phyloP scores from a whole-genome alignment of 441 rosid genomes.

The Biscutella laevigata region DNA sequence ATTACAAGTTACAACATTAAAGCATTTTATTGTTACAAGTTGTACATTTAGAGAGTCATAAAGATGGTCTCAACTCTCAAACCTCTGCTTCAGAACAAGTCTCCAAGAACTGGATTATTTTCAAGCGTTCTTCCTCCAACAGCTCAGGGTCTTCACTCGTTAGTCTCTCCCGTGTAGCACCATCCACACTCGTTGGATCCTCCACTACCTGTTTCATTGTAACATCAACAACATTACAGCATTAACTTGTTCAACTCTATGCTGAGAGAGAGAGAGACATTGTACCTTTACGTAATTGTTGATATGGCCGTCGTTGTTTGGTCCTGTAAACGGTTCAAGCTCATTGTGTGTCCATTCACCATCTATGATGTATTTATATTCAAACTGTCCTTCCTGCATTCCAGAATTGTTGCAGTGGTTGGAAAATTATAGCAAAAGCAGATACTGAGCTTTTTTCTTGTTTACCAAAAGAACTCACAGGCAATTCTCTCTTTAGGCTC shows the following conservation, averaged over 20 bases:
- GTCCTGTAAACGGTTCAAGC: constrained; percentile 45
- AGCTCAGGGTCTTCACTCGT: constrained; percentile 53
- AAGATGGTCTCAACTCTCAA: constrained; percentile 19
- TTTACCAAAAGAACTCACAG: constrained; percentile 35
- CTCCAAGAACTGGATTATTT: constrained; percentile 53
- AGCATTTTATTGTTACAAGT: constrained; percentile 16
- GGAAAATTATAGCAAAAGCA: background rate
- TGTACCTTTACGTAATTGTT: constrained; percentile 66
- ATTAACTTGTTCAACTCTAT: background rate
- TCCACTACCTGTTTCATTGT: constrained; percentile 40
- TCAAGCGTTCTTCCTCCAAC: constrained; percentile 42
- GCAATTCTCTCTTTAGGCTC: constrained; percentile 60
- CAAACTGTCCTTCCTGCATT: constrained; percentile 83
- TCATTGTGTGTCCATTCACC: constrained; percentile 68
- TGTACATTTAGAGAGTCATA: background rate
- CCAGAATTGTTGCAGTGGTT: background rate
- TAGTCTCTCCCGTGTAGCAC: constrained; percentile 45
- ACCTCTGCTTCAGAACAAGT: constrained; percentile 37
- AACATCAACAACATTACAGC: constrained; percentile 1
- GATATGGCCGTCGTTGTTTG: constrained; percentile 72
- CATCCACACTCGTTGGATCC: constrained; percentile 32
- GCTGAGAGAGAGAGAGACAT: constrained; percentile 16
- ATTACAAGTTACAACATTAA: constrained; percentile 19
- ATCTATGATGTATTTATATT: constrained; percentile 81
- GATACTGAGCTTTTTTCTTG: background rate